These are phyloP conservation scores for Coemansia sp. DNA, from an alignment of 192 early-diverging fungal genomes.

Conservation along the genomic window DNA sequence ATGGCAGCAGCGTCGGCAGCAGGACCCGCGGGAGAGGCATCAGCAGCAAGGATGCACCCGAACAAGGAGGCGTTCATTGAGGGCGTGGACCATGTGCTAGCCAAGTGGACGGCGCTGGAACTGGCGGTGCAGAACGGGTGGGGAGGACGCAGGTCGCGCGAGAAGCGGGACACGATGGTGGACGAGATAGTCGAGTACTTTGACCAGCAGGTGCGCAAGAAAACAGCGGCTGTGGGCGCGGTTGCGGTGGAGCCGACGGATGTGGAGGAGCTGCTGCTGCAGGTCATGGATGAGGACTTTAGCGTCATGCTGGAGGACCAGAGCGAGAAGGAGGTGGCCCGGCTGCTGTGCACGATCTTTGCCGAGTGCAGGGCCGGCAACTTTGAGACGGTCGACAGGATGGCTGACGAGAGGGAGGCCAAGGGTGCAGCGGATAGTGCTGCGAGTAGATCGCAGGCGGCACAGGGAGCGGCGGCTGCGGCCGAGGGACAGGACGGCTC, in stretches of 20 bases:
- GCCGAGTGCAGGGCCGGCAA: constrained; percentile 40
- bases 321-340: constrained; percentile 44
- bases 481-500: constrained; percentile 12
- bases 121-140: constrained; percentile 70
- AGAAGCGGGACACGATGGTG: constrained; percentile 70
- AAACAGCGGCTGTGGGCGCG: constrained; percentile 7
- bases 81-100: constrained; percentile 63
- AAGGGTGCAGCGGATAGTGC: constrained; percentile 14
- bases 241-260: constrained; percentile 29
- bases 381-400: constrained; percentile 36
- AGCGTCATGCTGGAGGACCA: constrained; percentile 36
- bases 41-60: constrained; percentile 25
- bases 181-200: constrained; percentile 66
- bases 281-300: constrained; percentile 46
- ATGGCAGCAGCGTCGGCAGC: constrained; percentile 1
- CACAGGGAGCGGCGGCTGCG: background rate
- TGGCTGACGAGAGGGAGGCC: constrained; percentile 41
- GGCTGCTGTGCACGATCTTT: constrained; percentile 28
- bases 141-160: constrained; percentile 65
- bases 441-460: constrained; percentile 25
- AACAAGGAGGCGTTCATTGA: constrained; percentile 56
- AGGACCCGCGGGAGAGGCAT: background rate
- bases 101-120: constrained; percentile 70
- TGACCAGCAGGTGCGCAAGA: constrained; percentile 36
- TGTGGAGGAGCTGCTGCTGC: constrained; percentile 35